Evolutionary conservation across 306 rosid species (phyloP).

Genomic region (Corylus americana): DNA sequence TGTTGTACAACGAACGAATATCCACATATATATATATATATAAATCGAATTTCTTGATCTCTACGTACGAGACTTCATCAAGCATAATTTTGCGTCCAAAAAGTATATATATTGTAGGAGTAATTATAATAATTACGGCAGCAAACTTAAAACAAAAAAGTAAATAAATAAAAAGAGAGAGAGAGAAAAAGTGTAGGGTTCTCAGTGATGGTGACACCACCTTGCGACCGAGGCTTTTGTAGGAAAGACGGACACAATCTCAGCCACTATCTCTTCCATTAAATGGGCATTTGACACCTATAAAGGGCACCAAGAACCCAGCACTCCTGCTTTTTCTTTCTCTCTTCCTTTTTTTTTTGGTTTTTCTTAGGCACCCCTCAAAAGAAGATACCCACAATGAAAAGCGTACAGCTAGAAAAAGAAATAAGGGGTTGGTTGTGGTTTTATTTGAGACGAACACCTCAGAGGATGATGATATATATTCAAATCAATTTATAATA

Average conservation of each 20-base stretch:
- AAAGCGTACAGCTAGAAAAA: neutral
- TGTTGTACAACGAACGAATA: no score
- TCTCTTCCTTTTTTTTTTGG: neutral
- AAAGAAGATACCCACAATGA: slow-evolving; percentile 39
- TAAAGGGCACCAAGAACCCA: slow-evolving; percentile 37
- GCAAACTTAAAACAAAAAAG: neutral
- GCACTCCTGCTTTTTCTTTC: slow-evolving; percentile 15
- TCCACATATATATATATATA: no score
- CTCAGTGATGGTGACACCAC: slow-evolving; percentile 46
- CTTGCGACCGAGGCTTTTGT: slow-evolving; percentile 25
- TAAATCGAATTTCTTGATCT: no score
- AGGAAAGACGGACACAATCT: slow-evolving; percentile 44
- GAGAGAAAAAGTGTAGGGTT: slow-evolving; percentile 6
- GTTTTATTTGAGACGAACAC: slow-evolving; percentile 20
- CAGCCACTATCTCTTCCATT: slow-evolving; percentile 40
- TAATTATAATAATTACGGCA: slow-evolving; percentile 3
- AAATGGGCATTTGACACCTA: slow-evolving; percentile 45
- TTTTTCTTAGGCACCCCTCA: slow-evolving; percentile 20
- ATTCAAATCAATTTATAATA: no score
- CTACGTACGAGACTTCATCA: neutral
- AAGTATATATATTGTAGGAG: no score
- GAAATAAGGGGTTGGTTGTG: neutral
- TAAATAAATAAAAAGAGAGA: no score
- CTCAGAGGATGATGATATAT: slow-evolving; percentile 3
- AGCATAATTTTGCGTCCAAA: no score